Base-by-base conservation (phyloP, 305 asterid species). In the Salvia sclarea region DNA sequence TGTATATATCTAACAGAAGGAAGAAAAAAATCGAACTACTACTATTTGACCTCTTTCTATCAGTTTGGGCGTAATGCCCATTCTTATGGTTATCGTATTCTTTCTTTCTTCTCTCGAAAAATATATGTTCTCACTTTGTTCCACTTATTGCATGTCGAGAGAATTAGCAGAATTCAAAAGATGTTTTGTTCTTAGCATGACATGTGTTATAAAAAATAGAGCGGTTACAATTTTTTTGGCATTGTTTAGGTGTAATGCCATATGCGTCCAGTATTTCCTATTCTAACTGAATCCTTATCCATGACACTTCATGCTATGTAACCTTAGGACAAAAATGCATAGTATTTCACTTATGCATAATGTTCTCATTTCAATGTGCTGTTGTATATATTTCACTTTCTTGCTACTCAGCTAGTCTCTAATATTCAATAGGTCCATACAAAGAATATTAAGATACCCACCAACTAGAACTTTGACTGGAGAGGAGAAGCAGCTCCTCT, bases 401-500 rank as follows among this genome's bases (percentile, higher is more conserved):
- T 66, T 47, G 69, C 74, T 73, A 56, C 83, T 75, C 74, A 75
- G 44, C 49, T 54, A 50, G 40, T 57, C 52, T 75, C 74, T 73
- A 72, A 65, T 78, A 69, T 75, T 74, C 72, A 22, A 69, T 75
- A 94, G 99, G 86, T 89, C 96, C 24, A 94, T 94, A 74, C 99
- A 89, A 75, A 89, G 95, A 81, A 91, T 94, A 78, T 64, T 94
- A 78, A 87, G 85, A 78, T 91, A 91, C 74, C 98, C 99, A 12
- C 98, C 99, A 31, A 94, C 99, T 55, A 86, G 97, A 84, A 83
- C 91, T 69, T 82, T 94, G 83, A 89, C 91, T 68, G 99, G 99
- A 65, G 98, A 94, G 69, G 98, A 94, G 84, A 91, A 93, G 80
- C 99, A 94, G 78, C 88, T 94, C 45, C 92, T 94, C 63, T 94